Percentiles rank a stretch among this genome's conserved stretches.
Evolutionary conservation across 306 rosid species (phyloP).

Genomic region (Cucurbita moschata): DNA sequence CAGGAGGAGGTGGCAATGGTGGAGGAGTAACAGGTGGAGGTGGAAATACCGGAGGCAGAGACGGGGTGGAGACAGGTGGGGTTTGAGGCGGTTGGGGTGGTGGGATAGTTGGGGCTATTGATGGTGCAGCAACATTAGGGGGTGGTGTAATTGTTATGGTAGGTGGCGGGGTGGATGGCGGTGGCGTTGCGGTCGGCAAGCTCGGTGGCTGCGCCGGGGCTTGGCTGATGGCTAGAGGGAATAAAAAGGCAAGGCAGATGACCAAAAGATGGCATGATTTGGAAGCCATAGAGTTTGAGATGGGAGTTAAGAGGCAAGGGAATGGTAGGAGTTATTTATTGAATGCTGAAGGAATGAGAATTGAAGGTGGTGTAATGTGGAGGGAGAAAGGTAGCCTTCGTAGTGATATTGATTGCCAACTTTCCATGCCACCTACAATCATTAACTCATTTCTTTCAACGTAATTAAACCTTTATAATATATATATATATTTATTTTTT

Average conservation of each 20-base stretch:
- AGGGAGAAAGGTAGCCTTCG: conserved; percentile 29
- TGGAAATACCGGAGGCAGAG: conserved; percentile 13
- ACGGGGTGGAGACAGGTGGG: conserved; percentile 6
- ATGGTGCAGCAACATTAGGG: conserved; percentile 18
- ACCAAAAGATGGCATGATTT: conserved; percentile 8
- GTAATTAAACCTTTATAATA: not conserved
- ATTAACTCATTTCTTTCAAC: not conserved
- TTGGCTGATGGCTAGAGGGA: conserved; percentile 16
- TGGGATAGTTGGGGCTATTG: conserved; percentile 34
- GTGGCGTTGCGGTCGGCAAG: conserved; percentile 19
- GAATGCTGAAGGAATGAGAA: not conserved
- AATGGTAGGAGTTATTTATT: not conserved
- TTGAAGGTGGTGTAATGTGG: conserved; percentile 13
- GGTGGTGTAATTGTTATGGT: conserved; percentile 33
- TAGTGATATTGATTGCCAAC: conserved; percentile 20
- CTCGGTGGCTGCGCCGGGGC: conserved; percentile 25
- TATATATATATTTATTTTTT: not conserved
- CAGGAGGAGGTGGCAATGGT: conserved; percentile 28
- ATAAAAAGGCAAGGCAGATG: conserved; percentile 14
- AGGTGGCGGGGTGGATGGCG: conserved; percentile 32
- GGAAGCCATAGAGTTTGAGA: conserved; percentile 17
- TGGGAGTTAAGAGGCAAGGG: not conserved
- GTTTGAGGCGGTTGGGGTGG: conserved; percentile 11
- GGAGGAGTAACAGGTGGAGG: conserved; percentile 27
- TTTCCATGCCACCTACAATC: conserved; percentile 8